phyloP scores from a whole-genome alignment of 1,139 yeast genomes.

The Suhomyces taliae region DNA sequence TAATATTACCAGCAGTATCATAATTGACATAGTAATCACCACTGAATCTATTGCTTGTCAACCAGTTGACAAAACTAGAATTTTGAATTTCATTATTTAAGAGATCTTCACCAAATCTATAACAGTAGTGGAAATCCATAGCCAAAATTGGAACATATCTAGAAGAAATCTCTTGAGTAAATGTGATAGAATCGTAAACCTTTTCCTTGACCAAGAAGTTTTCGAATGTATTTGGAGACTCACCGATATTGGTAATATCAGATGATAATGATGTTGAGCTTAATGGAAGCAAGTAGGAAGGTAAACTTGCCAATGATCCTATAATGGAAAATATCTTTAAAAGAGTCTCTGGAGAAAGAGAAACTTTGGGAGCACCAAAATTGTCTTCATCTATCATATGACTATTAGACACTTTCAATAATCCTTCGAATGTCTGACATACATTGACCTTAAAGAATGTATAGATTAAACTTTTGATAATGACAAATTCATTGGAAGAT shows the following conservation, averaged over 20 bases:
- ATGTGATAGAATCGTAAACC: slow-evolving; percentile 14
- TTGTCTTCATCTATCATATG: slow-evolving; percentile 1
- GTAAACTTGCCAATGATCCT: slow-evolving; percentile 27
- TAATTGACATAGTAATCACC: slow-evolving; percentile 26
- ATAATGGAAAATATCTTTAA: slow-evolving; percentile 26
- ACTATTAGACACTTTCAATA: slow-evolving; percentile 28
- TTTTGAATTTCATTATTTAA: slow-evolving; percentile 27
- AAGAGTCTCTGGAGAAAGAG: slow-evolving; percentile 31
- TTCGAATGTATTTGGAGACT: slow-evolving; percentile 26
- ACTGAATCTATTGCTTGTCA: slow-evolving; percentile 33
- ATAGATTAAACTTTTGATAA: slow-evolving; percentile 22
- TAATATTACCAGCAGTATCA: slow-evolving; percentile 21
- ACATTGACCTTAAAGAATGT: slow-evolving; percentile 27
- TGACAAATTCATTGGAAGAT: slow-evolving; percentile 17
- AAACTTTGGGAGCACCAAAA: slow-evolving; percentile 20
- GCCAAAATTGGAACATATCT: slow-evolving; percentile 28
- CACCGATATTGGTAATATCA: slow-evolving; percentile 28
- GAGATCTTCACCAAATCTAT: slow-evolving; percentile 34
- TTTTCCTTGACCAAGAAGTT: slow-evolving; percentile 13
- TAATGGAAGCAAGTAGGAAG: slow-evolving; percentile 21
- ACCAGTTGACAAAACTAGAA: slow-evolving; percentile 43
- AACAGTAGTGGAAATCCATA: slow-evolving; percentile 31
- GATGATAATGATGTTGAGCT: slow-evolving; percentile 22
- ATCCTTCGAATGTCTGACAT: slow-evolving; percentile 20
- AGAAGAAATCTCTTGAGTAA: slow-evolving; percentile 19